These are phyloP conservation scores for Nitzschia palea DNA, from an alignment of 108 stramenopile genomes.

Conservation along the genomic window DNA sequence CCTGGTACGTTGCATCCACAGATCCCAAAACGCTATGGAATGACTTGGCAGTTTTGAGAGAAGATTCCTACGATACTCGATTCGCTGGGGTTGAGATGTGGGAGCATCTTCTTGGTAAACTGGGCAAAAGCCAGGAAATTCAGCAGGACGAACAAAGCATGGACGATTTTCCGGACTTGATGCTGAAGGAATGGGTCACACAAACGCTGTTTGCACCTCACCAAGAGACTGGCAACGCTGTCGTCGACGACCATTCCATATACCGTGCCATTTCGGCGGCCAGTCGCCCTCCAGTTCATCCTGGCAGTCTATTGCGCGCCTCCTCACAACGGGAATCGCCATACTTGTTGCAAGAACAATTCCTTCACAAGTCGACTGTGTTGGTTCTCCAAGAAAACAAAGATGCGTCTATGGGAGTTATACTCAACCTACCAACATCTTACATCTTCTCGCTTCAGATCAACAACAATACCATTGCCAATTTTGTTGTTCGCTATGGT, in stretches of 20 bases:
- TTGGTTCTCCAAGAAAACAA: slow-evolving; percentile 55
- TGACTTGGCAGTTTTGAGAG: slow-evolving; percentile 19
- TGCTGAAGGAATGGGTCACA: slow-evolving; percentile 61
- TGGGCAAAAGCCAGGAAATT: slow-evolving; percentile 27
- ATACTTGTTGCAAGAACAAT: slow-evolving; percentile 55
- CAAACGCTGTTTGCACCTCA: slow-evolving; percentile 27
- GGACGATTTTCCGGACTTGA: slow-evolving; percentile 50
- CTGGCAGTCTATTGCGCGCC: slow-evolving; percentile 21
- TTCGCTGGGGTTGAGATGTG: slow-evolving; percentile 60
- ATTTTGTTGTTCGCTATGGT: slow-evolving; percentile 56
- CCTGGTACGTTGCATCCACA: slow-evolving; percentile 52
- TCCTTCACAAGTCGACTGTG: slow-evolving; percentile 60
- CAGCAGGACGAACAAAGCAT: neutral
- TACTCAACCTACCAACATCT: slow-evolving; percentile 53
- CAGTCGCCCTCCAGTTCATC: neutral
- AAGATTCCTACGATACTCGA: slow-evolving; percentile 29
- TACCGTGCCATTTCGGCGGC: slow-evolving; percentile 28
- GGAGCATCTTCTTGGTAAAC: slow-evolving; percentile 36
- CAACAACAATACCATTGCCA: neutral
- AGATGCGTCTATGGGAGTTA: slow-evolving; percentile 48
- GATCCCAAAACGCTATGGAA: slow-evolving; percentile 37
- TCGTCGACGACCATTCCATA: slow-evolving; percentile 23
- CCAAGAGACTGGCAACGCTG: slow-evolving; percentile 4
- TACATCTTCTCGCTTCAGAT: slow-evolving; percentile 29
- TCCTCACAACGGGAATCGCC: slow-evolving; percentile 22